Base-by-base conservation (phyloP, 306 rosid genomes). In the Sphenostylis stenocarpa region DNA sequence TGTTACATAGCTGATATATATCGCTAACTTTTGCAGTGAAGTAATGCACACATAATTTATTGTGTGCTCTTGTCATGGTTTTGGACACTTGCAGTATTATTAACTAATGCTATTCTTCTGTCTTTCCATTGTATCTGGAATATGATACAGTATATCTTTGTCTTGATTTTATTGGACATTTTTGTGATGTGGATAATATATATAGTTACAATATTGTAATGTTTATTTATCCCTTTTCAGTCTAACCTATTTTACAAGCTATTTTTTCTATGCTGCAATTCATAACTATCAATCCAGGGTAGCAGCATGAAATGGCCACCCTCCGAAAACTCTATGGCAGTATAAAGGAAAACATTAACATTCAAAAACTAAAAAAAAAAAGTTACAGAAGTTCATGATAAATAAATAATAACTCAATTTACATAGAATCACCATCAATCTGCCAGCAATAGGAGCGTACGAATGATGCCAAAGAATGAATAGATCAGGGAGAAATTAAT, bases 61-160 rank as follows among this genome's bases (percentile, higher is more conserved):
- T 57, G 11, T 55, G 31, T 55, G 72, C 79, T 45, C 70, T 34
- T 62, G 70, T 51, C 72, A 62, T 79, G 76, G 57, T 75, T 80
- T 75, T 43, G 24, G 24, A 65, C 8, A 49, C 51, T 1, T 7
- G 52, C n/a, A 8, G 43, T 41, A 69, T 60, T 75, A 56, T 69
- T 68, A 69, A 53, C 36, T 51, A 26, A 57, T 74, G 64, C 58
- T 31, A 33, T 44, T 65, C n/a, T 48, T n/a, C 14, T 82, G 64
- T 41, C 47, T 36, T 70, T 43, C 29, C 38, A 34, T 62, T 82
- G 47, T 62, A 52, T 70, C 43, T 38, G 56, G 39, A 63, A 79
- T 80, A 2, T 33, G 21, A 33, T 55, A 51, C 39, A 71, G 14
- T 53, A 21, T 52, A 20, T 61, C 57, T n/a, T n/a, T n/a, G n/a